Evolutionary conservation across 164 flowering plant species (phyloP).

Genomic region (Warburgia ugandensis): DNA sequence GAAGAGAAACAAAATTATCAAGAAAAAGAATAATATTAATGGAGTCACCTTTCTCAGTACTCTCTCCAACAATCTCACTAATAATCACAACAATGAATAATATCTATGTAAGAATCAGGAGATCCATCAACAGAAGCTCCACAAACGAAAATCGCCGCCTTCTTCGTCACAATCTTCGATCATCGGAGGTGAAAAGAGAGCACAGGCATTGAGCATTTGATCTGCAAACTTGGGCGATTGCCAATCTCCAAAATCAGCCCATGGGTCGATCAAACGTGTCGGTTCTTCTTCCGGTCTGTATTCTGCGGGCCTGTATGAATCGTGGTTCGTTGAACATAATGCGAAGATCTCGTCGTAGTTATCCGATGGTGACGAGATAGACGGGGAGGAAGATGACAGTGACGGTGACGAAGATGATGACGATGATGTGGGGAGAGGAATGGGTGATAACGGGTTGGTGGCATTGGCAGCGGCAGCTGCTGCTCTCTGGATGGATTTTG

Average conservation of each 20-base stretch:
- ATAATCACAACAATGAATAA: slow-evolving; percentile 4
- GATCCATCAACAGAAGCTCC: slow-evolving; percentile 27
- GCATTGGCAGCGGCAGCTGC: slow-evolving; percentile 77
- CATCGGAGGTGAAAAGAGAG: slow-evolving; percentile 5
- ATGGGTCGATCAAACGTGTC: slow-evolving; percentile 5
- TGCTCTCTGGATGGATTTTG: slow-evolving; percentile 73
- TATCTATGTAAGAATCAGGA: background rate
- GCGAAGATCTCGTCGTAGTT: slow-evolving; percentile 5
- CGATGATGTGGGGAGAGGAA: slow-evolving; percentile 6
- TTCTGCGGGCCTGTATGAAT: slow-evolving; percentile 1
- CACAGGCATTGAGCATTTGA: slow-evolving; percentile 11
- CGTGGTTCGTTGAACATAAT: slow-evolving; percentile 8
- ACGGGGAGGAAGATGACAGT: slow-evolving; percentile 2
- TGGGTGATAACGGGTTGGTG: slow-evolving; percentile 7
- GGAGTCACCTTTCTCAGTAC: slow-evolving; percentile 12
- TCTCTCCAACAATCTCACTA: background rate
- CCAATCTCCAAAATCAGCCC: slow-evolving; percentile 14
- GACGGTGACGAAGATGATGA: background rate
- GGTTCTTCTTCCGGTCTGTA: slow-evolving; percentile 10
- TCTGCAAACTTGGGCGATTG: slow-evolving; percentile 20
- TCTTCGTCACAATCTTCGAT: slow-evolving; percentile 21
- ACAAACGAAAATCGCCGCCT: slow-evolving; percentile 20
- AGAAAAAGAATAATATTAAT: background rate
- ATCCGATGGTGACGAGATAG: slow-evolving; percentile 12
- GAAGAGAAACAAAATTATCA: background rate